phyloP scores from a whole-genome alignment of 2,329 filamentous ascomycete genomes.

The Colletotrichum incanum region DNA sequence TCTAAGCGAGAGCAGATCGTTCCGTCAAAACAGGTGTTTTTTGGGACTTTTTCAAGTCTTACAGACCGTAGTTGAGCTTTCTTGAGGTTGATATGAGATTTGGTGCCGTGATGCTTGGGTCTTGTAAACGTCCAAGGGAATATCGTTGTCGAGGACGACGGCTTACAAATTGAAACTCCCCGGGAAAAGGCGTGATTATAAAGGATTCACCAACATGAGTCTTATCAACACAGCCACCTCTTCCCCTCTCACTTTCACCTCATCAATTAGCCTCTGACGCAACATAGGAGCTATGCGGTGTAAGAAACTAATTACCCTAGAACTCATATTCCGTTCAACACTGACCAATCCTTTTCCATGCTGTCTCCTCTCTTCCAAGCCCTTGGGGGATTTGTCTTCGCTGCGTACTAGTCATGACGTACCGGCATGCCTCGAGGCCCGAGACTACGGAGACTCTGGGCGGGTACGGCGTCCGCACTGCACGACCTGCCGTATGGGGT shows the following conservation, averaged over 20 bases:
- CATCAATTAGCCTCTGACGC: not conserved
- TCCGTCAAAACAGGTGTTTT: not conserved
- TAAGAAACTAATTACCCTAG: not conserved
- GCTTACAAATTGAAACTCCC: not conserved
- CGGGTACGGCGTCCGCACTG: not conserved
- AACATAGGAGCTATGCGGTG: not conserved
- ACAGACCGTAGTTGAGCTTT: not conserved
- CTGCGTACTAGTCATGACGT: not conserved
- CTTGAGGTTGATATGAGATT: not conserved
- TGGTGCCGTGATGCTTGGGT: not conserved
- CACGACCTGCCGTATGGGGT: constrained; percentile 9
- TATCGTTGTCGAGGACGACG: not conserved
- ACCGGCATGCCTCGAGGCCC: not conserved
- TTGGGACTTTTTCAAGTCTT: not conserved
- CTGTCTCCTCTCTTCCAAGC: not conserved
- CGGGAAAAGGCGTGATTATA: not conserved
- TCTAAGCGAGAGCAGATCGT: not conserved
- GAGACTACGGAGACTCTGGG: not conserved
- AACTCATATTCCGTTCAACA: not conserved
- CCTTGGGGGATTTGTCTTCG: not conserved
- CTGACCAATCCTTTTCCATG: not conserved
- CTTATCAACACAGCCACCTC: not conserved
- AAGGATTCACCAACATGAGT: not conserved
- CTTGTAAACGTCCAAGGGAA: no score
- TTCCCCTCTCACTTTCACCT: not conserved